Base-by-base conservation (phyloP, 805 yeast species). In the Starmerella scarabaei region DNA sequence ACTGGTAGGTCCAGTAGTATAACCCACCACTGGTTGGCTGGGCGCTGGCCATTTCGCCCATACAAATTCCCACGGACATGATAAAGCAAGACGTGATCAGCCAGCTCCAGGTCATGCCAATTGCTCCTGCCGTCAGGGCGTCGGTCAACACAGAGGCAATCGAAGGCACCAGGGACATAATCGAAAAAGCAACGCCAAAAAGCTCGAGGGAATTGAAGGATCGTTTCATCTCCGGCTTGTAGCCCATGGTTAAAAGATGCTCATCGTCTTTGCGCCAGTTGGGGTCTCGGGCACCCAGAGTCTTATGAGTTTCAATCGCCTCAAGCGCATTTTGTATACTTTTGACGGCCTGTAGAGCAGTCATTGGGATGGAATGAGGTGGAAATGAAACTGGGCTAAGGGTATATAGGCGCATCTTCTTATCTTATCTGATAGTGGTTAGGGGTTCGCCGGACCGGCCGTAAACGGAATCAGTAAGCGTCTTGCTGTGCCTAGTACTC, bases 21-120 rank as follows among this genome's bases (percentile, higher is more conserved):
- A 79, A 60, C 7, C 86, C 86, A 40, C 86, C 86, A 17, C 80
- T 71, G 1, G 86, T 78, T 21, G 88, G 86, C 48, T 75, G 69
- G 1, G 84, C 71, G 28, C 77, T 69, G 1, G 79, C 81, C 45
- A 77, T 57, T 51, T 77, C 79, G 5, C 80, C 66, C 75, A 80
- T 71, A 15, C 78, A 65, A 6, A 69, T 46, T 15, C 83, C 84
- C n/a, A 75, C 68, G 8, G 65, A 53, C 40, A 76, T 53, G 41
- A 78, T 74, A 49, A 75, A 72, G 9, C 64, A 43, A 4, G 75
- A 67, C 26, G 81, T 67, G 14, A 73, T 52, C 35, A 75, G 57
- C 86, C 88, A 80, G 35, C 82, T 80, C 86, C 86, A 79, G 3
- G 77, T 64, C 41, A 75, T 65, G 4, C 77, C 73, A 8, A 68